Base-by-base conservation (phyloP, 148 eudicot genomes). In the Beta vulgaris region DNA sequence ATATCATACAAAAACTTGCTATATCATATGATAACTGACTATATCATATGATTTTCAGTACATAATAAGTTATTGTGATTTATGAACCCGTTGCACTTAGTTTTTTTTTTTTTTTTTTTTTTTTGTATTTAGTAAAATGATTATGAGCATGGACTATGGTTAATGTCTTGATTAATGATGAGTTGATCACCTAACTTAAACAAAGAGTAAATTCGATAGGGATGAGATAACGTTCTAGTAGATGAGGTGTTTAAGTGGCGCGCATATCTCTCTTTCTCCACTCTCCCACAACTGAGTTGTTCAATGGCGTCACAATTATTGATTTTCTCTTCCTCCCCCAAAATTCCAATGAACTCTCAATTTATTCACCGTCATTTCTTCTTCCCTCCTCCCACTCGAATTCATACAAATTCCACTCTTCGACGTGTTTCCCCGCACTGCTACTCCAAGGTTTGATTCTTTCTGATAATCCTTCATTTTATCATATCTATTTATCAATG, bases 231-330 rank as follows among this genome's bases (percentile, higher is more conserved):
- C 61, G 73, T 49, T 49, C n/a, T 34, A 18, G 14, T 21, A 36
- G 19, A 32, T 37, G 49, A 61, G 37, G 39, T 19, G 12, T 7
- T 66, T 10, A n/a, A 21, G 40, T 46, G 16, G 28, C 60, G 36
- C 73, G 37, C 58, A 48, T 54, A 70, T 35, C 32, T 39, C 53
- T 58, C 4, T 46, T 3, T 23, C 39, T 48, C 76, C 19, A 9
- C 79, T 15, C 60, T 21, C 12, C 9, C 23, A 1, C 23, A 48
- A 9, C 26, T 58, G 15, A 51, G 13, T 54, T 37, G 76, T 0
- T 69, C 74, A 79, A 89, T 89, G 93, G 89, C 90, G 68, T 77
- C 78, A 32, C 81, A 84, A 48, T 37, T 83, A 72, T 77, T 48
- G 3, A 40, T 57, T 9, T 63, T 71, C 63, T 78, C 67, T 43